Evolutionary conservation across 192 early-diverging fungal species (phyloP).

Genomic region (Cetraspora pellucida): DNA sequence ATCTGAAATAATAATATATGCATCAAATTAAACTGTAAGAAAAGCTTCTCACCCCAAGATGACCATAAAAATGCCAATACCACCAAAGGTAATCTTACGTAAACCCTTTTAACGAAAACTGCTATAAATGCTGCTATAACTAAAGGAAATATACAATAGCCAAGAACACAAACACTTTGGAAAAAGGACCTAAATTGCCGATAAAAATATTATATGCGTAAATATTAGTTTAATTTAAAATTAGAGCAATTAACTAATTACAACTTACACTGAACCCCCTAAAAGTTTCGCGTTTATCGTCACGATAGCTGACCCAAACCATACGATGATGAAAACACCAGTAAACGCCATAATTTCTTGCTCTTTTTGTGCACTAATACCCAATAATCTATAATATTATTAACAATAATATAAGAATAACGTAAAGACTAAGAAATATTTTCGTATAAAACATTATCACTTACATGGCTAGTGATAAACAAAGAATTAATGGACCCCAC

Average conservation of each 20-base stretch:
- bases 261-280: slow-evolving; percentile 82
- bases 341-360: slow-evolving; percentile 90
- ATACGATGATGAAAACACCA: slow-evolving; percentile 92
- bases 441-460: slow-evolving; percentile 19
- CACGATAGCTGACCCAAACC: slow-evolving; percentile 90
- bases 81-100: slow-evolving; percentile 75
- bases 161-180: slow-evolving; percentile 94
- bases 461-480: slow-evolving; percentile 85
- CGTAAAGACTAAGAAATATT: too few relatives aligned
- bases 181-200: slow-evolving; percentile 79
- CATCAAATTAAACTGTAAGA: too few relatives aligned
- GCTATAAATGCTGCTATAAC: slow-evolving; percentile 76
- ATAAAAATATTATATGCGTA: too few relatives aligned
- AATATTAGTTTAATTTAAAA: too few relatives aligned
- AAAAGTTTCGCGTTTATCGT: slow-evolving; percentile 96
- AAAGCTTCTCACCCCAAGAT: slow-evolving; percentile 64
- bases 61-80: slow-evolving; percentile 84
- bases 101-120: slow-evolving; percentile 65
- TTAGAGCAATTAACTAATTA: not conserved
- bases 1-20: too few relatives aligned
- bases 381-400: too few relatives aligned
- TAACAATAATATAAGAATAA: too few relatives aligned
- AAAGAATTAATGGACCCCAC: slow-evolving; percentile 96
- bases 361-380: slow-evolving; percentile 34
- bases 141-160: slow-evolving; percentile 96